Base-by-base conservation (phyloP, 495 filamentous ascomycete genomes). In the Delitschia confertaspora region DNA sequence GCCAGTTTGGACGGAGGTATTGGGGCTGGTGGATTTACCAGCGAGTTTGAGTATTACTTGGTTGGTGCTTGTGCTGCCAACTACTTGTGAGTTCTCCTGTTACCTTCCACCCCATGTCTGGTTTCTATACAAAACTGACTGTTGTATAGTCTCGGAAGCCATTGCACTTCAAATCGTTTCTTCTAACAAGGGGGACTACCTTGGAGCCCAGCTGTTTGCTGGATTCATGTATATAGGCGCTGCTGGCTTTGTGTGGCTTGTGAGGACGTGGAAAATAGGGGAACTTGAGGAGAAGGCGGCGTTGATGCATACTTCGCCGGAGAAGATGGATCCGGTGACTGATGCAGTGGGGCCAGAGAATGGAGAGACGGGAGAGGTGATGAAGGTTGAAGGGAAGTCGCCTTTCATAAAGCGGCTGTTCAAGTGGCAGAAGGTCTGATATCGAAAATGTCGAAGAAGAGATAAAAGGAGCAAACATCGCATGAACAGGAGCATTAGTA, bases 1-100 rank as follows among this genome's bases (percentile, higher is more conserved):
- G 2, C 86, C 86, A 0, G 79, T 93, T 9, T 70, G 77, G 14
- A 80, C 81, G 0, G 86, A 93, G 57, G 78, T 91, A 16, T 77
- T 91, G 24, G 84, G 83, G 2, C 55, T 93, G 9, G 67, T 70
- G 51, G 66, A 85, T 33, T 66, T 89, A 2, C 85, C 85, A 19
- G 75, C 80, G 25, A 77, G 75, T 0, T 60, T 91, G 16, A 82
- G 78, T 23, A 75, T 91, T n/a, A 73, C 76, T 14, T 93, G 86
- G 86, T 57, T 91, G 14, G 60, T 73, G 5, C 67, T 91, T 9
- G 78, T 82, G 23, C 55, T 85, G 6, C 86, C 85, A 1, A 74
- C 75, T 6, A 88, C 83, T 0, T 71, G 64, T 67, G 48, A 59
- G 64, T 59, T n/a, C 24, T 30, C 29, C n/a, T 6, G 35, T 22